Conservation (phyloP, 1,139 yeast species). For the Tardiomyces digboiensis region DNA sequence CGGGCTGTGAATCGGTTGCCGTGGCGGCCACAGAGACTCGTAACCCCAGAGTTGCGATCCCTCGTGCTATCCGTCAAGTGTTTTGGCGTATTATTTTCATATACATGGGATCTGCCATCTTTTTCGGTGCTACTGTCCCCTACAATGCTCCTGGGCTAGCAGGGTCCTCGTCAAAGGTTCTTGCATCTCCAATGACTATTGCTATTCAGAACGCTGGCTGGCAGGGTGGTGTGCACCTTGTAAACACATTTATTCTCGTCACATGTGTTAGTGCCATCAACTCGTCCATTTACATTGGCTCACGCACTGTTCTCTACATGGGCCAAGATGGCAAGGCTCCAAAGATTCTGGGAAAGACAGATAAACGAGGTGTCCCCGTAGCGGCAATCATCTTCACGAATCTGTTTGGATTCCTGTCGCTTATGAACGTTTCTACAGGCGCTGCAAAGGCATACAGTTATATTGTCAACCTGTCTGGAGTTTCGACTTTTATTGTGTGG, state of each 20-base stretch:
- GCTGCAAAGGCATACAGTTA: constrained; percentile 72
- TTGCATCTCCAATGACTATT: constrained; percentile 68
- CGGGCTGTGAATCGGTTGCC: constrained; percentile 84
- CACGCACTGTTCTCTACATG: constrained; percentile 52
- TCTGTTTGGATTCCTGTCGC: constrained; percentile 41
- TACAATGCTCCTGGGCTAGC: constrained; percentile 47
- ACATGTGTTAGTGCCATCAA: constrained; percentile 68
- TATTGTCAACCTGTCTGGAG: constrained; percentile 69
- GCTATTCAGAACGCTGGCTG: constrained; percentile 64
- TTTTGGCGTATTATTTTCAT: constrained; percentile 72
- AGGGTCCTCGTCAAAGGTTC: constrained; percentile 31
- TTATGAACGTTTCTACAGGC: constrained; percentile 52
- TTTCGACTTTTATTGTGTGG: constrained; percentile 46
- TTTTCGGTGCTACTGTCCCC: constrained; percentile 79
- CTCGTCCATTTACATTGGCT: constrained; percentile 56
- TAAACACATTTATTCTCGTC: constrained; percentile 64
- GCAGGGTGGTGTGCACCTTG: constrained; percentile 57
- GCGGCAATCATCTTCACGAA: constrained; percentile 38
- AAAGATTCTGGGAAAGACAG: constrained; percentile 41
- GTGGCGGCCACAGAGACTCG: constrained; percentile 83
- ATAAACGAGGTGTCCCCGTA: constrained; percentile 53
- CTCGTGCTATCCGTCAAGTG: constrained; percentile 76
- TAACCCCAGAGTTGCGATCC: constrained; percentile 76
- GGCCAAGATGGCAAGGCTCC: constrained; percentile 59
- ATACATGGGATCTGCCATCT: constrained; percentile 70